Conservation (phyloP, 768 basidiomycete species). For the Amanita pallidorosea region DNA sequence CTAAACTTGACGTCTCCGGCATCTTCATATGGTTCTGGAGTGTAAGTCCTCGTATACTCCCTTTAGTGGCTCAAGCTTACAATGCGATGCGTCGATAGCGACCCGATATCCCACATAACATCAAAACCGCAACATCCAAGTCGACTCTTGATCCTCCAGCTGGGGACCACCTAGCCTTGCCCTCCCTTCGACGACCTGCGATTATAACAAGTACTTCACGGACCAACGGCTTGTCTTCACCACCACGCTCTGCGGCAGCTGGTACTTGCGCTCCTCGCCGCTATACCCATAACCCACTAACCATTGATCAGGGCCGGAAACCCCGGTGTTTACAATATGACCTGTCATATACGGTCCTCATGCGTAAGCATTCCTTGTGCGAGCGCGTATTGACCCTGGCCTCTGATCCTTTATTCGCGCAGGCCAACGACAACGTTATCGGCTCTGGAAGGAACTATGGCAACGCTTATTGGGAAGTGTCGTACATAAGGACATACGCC, state of each 20-base stretch:
- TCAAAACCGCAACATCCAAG: constrained; percentile 22
- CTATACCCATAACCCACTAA: no score
- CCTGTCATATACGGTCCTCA: constrained; percentile 26
- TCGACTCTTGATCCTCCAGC: constrained; percentile 27
- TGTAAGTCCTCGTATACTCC: constrained; percentile 16
- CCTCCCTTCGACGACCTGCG: constrained; percentile 46
- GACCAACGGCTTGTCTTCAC: constrained; percentile 59
- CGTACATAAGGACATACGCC: constrained; percentile 46
- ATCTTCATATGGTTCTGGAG: constrained; percentile 34
- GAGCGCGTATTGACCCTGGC: background rate
- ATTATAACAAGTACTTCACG: constrained; percentile 42
- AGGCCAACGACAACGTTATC: constrained; percentile 25
- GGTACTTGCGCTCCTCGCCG: constrained; percentile 8
- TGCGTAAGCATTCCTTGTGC: constrained; percentile 20
- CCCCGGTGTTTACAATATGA: constrained; percentile 26
- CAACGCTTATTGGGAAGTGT: constrained; percentile 40
- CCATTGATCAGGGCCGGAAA: constrained; percentile 27
- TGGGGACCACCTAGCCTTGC: constrained; percentile 56
- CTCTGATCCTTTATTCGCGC: background rate
- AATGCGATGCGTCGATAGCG: constrained; percentile 18
- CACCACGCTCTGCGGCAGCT: constrained; percentile 52
- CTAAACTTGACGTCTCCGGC: constrained; percentile 51
- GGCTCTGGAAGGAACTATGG: no score
- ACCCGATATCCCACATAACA: constrained; percentile 26
- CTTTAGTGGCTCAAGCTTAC: background rate